Evolutionary conservation across 2,329 filamentous ascomycete species (phyloP), one percentile per base, ranked within the genome.

Genomic region (Corinectria fuckeliana): DNA sequence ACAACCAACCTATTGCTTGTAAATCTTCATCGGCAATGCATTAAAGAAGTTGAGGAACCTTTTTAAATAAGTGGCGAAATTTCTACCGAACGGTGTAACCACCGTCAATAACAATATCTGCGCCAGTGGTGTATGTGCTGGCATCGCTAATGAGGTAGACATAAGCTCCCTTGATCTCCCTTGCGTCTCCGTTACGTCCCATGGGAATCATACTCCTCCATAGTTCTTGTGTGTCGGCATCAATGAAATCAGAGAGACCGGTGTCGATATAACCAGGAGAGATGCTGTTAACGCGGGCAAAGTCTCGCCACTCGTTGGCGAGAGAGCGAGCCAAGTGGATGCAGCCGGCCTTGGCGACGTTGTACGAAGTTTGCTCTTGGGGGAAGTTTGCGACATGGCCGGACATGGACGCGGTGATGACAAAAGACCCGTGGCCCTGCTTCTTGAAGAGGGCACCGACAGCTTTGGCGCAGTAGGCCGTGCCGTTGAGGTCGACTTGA

Each of bases 121-220:
- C 76, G 41, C 81, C 81, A 10, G 81, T 84, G 66, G 77, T 81
- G 70, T 83, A 84, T 14, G 77, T 80, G 30, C 75, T 78, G 2
- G 82, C 82, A 58, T 82, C 80, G 25, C 80, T 82, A n/a, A 79
- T 80, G 26, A 84, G 73, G 67, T 84, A 84, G 34, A 85, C 72
- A 63, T 84, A 85, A 13, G 82, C 72, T 5, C 85, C 86, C 80
- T 88, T 89, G 63, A 89, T 77, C 77, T 89, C 87, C 77, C 86
- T 87, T 3, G 86, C 85, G 68, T 89, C 82, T 23, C 84, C 86
- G 62, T 88, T 81, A 60, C 86, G 81, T 34, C 85, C 81, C 14
- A 84, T 65, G 2, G 77, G 75, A 0, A 82, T 75, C 82, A 85
- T 84, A 14, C 77, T 72, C 38, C 56, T 54, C 56, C 56, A 59